Evolutionary conservation across 192 early-diverging fungal genomes (phyloP), one percentile per base, ranked within the genome.

Genomic region (Thamnidium elegans): DNA sequence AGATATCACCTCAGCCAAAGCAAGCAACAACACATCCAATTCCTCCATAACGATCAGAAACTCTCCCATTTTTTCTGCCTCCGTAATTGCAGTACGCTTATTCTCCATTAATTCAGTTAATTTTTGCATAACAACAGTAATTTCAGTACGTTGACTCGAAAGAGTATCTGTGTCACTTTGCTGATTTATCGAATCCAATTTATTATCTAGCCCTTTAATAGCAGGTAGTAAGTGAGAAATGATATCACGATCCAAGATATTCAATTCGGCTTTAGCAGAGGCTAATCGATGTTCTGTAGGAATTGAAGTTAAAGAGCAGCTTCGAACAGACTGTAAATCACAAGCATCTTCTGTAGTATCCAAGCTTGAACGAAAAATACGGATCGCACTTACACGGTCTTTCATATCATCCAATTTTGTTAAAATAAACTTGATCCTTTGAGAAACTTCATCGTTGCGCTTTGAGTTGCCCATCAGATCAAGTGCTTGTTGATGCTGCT

Each of bases 1-100:
- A 10, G 66, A 67, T 0, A 79, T 56, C 4, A 77, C 68, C 31
- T 79, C 78, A n/a, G 68, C 55, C n/a, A 79, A 50, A 7, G 74
- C 71, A 8, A 43, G 56, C 32, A 79, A 65, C 17, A 79, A 53
- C 7, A 73, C 69, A 19, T 79, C 71, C 23, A 73, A 45, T 66
- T 74, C 78, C 31, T 79, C 78, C 4, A 67, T 64, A 11, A 68
- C 68, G 3, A 61, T 74, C 21, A 76, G 48, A 45, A 79, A 73
- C 1, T 53, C 55, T 32, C 61, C 69, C 64, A 79, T 43, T 43
- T 71, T 69, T 14, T 62, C 30, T 13, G 78, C 78, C 58, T 70
- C 66, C 1, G 34, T 48, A 53, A 79, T 69, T 23, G 62, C 61
- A 26, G 58, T 14, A 23, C 66, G 67, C 31, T 79, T 79, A 32